These are phyloP conservation scores for Acanthamoeba quina DNA, from an alignment of 208 protist genomes.

Conservation along the genomic window DNA sequence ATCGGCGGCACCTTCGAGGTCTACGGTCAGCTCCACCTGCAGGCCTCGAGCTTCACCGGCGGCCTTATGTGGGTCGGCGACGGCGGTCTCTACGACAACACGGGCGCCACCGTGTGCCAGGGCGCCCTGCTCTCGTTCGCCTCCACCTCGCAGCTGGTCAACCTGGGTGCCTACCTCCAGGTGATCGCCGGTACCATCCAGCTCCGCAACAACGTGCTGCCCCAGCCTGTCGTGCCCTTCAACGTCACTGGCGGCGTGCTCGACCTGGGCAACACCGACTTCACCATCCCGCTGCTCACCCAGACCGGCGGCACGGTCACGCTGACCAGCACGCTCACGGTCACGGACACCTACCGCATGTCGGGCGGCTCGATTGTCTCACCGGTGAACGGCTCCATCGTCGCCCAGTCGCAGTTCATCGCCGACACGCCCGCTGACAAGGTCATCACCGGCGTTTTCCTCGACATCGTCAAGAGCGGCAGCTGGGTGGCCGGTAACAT, in stretches of 20 bases:
- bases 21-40: slow-evolving; percentile 32
- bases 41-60: slow-evolving; percentile 41
- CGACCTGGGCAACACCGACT: slow-evolving; percentile 64
- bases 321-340: slow-evolving; percentile 39
- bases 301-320: slow-evolving; percentile 43
- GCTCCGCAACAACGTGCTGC: slow-evolving; percentile 60
- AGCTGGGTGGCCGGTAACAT: slow-evolving; percentile 52
- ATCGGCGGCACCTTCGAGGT: slow-evolving; percentile 23
- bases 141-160: slow-evolving; percentile 16
- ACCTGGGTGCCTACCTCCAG: slow-evolving; percentile 46
- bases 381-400: slow-evolving; percentile 26
- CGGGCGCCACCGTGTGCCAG: slow-evolving; percentile 46
- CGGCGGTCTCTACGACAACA: slow-evolving; percentile 57
- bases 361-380: not conserved
- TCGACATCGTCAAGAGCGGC: slow-evolving; percentile 41
- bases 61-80: slow-evolving; percentile 56
- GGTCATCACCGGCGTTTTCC: slow-evolving; percentile 26
- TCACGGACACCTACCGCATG: slow-evolving; percentile 47
- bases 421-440: slow-evolving; percentile 22
- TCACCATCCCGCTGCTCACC: slow-evolving; percentile 54
- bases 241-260: slow-evolving; percentile 58
- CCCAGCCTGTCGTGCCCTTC: slow-evolving; percentile 43
- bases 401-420: slow-evolving; percentile 34
- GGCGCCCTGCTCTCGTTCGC: slow-evolving; percentile 38
- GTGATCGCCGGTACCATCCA: slow-evolving; percentile 27